Base-by-base conservation (phyloP, 805 yeast species). In the Pichia heedii region DNA sequence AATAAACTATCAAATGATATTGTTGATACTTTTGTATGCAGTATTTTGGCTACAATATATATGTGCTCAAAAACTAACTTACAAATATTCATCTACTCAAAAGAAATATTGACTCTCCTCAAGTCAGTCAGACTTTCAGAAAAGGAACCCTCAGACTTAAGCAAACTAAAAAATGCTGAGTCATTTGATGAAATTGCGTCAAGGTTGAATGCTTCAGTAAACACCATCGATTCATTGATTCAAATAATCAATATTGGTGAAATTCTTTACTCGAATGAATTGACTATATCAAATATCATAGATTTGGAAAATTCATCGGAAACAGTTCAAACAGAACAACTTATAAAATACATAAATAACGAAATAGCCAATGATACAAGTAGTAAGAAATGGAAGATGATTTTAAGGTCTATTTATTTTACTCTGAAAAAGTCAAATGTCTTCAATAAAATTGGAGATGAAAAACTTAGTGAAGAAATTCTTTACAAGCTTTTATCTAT, bases 401-500 rank as follows among this genome's bases (percentile, higher is more conserved):
- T 60, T 5, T 36, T 62, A 16, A 50, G 49, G n/a, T 61, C 66
- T 1, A 50, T 57, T 7, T 60, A 58, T 41, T 52, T 60, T 50
- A 49, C 59, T 12, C 47, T 53, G 27, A 50, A 48, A 26, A 55
- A 54, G 30, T 55, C 65, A 1, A 26, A 42, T 2, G 46, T 56
- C 2, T 62, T 63, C 43, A 49, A 43, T 41, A 54, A 58, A 32
- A 50, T 63, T 4, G 20, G 51, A 10, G 18, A 36, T 1, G 38
- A 43, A 1, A 48, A 54, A 16, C 32, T 62, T 13, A 58, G 60
- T 47, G 38, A 46, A 13, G 19, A 55, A 13, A 40, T 62, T 4
- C 33, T 61, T 5, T 16, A 37, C 1, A 55, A 53, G 40, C 44
- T 62, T 15, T 40, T 62, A 2, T 53, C 52, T 7, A 12, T 44